Percentiles rank a stretch among this genome's conserved stretches.
Conservation (phyloP, 768 basidiomycete genomes). For the Suillus plorans region DNA sequence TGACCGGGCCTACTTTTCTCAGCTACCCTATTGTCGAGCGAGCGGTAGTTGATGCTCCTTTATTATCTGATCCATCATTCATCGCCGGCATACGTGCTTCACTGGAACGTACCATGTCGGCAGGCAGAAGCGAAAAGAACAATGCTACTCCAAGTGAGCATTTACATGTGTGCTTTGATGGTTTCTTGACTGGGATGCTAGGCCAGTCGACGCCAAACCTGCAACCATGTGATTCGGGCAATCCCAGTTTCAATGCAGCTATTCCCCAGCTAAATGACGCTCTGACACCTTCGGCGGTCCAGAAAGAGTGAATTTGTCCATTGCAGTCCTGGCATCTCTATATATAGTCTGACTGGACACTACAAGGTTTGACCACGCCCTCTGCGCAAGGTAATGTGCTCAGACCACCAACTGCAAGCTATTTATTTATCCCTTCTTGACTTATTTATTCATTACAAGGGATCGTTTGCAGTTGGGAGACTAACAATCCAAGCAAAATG, state of each 20-base stretch:
- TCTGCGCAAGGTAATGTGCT: neutral
- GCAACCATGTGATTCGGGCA: neutral
- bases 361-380: neutral
- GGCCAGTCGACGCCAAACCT: neutral
- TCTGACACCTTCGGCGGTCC: neutral
- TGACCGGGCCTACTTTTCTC: neutral
- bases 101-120: conserved; percentile 45
- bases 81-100: conserved; percentile 41
- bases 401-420: neutral
- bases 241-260: neutral
- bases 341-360: neutral
- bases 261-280: neutral
- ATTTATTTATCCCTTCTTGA: neutral
- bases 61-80: conserved; percentile 50
- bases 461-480: neutral
- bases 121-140: conserved; percentile 28
- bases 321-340: neutral
- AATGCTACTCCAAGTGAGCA: conserved; percentile 3
- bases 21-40: conserved; percentile 71
- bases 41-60: conserved; percentile 49
- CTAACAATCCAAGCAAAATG: neutral
- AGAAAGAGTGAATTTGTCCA: neutral
- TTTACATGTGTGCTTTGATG: conserved; percentile 10
- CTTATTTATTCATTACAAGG: neutral
- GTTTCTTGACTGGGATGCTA: neutral